Base-by-base conservation (phyloP, 257 asterid species). In the Eucommia ulmoides region DNA sequence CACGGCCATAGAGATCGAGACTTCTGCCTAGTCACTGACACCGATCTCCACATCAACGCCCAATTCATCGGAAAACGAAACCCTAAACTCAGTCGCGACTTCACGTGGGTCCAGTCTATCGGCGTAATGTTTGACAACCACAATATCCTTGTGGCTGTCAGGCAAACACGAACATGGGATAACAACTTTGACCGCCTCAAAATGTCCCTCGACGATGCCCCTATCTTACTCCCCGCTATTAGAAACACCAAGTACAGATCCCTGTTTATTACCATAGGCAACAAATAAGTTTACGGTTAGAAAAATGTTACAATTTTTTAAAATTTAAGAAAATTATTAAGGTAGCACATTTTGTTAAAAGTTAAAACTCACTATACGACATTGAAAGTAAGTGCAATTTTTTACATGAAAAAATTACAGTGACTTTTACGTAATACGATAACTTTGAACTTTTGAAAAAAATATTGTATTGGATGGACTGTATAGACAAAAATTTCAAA, bases 71-170 rank as follows among this genome's bases (percentile, higher is more conserved):
- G 65, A 52, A 60, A 23, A n/a, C 26, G 52, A 60, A 52, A 26
- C 1, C 1, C 46, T 22, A 53, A 33, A 49, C 26, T 33, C 54
- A 50, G 23, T 26, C 52, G 60, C 8, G 66, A 61, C 24, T 61
- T 61, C 45, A 53, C 66, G n/a, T 61, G 66, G 66, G 50, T 61
- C 16, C 45, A 61, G 47, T 45, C 66, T 45, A 22, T 61, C 45
- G 54, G 44, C 18, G 26, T 53, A 21, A 45, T 61, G 19, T 61
- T 52, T 20, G 66, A 45, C 2, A 20, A 26, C 33, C 60, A 53
- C 49, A 35, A 33, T 4, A 21, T 61, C 44, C 33, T 42, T 23
- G 16, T 61, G 0, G 51, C 33, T 2, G 66, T 60, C 17, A 7
- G 22, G 21, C 21, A 46, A 53, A 23, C 49, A 17, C 21, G 33